Evolutionary conservation across 1,284 basidiomycete genomes (phyloP).

Genomic region (Apiotrichum laibachii): DNA sequence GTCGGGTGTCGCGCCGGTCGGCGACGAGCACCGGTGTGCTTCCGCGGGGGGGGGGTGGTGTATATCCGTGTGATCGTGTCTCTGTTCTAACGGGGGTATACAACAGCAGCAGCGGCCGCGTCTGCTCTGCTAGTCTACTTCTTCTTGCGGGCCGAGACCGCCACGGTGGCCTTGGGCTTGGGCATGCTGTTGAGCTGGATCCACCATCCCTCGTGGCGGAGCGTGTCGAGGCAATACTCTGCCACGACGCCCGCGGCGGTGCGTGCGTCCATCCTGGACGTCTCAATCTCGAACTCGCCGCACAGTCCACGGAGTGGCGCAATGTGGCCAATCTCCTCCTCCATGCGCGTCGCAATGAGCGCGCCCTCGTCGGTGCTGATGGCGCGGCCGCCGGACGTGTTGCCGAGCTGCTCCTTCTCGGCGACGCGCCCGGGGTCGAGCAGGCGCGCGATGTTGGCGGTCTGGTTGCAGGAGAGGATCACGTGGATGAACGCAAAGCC

Average conservation of each 20-base stretch:
- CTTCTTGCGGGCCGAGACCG: neutral
- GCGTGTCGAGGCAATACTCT: constrained; percentile 32
- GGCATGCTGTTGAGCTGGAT: constrained; percentile 17
- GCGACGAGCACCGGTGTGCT: too few relatives aligned
- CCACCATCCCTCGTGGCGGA: constrained; percentile 28
- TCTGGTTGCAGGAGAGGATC: constrained; percentile 25
- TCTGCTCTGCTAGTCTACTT: too few relatives aligned
- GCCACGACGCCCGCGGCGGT: constrained; percentile 27
- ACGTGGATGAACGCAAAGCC: constrained; percentile 31
- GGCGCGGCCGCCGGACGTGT: too few relatives aligned
- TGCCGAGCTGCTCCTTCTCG: neutral
- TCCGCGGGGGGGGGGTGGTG: too few relatives aligned
- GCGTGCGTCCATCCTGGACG: constrained; percentile 19
- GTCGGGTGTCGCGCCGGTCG: too few relatives aligned
- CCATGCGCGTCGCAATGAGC: constrained; percentile 34
- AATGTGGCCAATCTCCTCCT: constrained; percentile 34
- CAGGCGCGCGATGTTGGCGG: constrained; percentile 23
- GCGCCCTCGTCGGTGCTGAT: constrained; percentile 13
- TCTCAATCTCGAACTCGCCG: constrained; percentile 40
- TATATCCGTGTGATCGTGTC: too few relatives aligned
- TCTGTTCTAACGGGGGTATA: too few relatives aligned
- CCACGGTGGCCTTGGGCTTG: neutral
- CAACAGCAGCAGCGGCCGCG: too few relatives aligned
- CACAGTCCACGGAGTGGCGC: constrained; percentile 19
- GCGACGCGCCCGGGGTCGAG: neutral